Percentiles rank a stretch among this genome's conserved stretches.
phyloP scores from a whole-genome alignment of 1,139 yeast genomes.

The Yamadazyma friedrichii region DNA sequence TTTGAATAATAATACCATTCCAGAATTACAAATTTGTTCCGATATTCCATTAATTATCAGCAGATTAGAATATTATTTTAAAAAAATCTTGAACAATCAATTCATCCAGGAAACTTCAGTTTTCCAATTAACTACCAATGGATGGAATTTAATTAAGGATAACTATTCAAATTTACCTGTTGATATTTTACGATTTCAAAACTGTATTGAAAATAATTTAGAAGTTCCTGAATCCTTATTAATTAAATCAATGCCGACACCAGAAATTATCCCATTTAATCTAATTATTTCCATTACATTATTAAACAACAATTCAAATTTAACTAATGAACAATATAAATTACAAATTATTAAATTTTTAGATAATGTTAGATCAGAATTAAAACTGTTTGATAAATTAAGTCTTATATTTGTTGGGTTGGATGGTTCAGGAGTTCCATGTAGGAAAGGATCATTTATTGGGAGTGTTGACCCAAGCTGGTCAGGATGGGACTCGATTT shows the following conservation, averaged over 20 bases:
- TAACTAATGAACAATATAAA: slow-evolving; percentile 35
- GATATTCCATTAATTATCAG: slow-evolving; percentile 32
- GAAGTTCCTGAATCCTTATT: slow-evolving; percentile 40
- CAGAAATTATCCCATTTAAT: slow-evolving; percentile 42
- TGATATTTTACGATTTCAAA: slow-evolving; percentile 37
- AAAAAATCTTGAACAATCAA: slow-evolving; percentile 16
- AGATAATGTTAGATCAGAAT: slow-evolving; percentile 21
- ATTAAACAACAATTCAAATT: slow-evolving; percentile 32
- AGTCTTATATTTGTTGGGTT: slow-evolving; percentile 57
- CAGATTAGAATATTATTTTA: slow-evolving; percentile 40
- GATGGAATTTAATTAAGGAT: slow-evolving; percentile 39
- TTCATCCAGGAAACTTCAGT: slow-evolving; percentile 28
- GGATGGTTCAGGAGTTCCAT: slow-evolving; percentile 34
- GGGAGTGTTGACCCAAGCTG: slow-evolving; percentile 54
- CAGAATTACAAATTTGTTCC: slow-evolving; percentile 44
- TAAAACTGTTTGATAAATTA: slow-evolving; percentile 47
- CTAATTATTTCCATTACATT: slow-evolving; percentile 49
- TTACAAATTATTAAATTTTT: slow-evolving; percentile 26
- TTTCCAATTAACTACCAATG: slow-evolving; percentile 50
- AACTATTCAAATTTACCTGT: slow-evolving; percentile 31
- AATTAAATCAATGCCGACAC: slow-evolving; percentile 36
- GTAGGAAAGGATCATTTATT: slow-evolving; percentile 48
- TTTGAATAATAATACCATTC: slow-evolving; percentile 39
- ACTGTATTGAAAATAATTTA: slow-evolving; percentile 30
- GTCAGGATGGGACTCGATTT: slow-evolving; percentile 56